Percentiles rank a stretch among this genome's conserved stretches.
Evolutionary conservation across 148 eudicot species (phyloP).

Genomic region (Simmondsia chinensis): DNA sequence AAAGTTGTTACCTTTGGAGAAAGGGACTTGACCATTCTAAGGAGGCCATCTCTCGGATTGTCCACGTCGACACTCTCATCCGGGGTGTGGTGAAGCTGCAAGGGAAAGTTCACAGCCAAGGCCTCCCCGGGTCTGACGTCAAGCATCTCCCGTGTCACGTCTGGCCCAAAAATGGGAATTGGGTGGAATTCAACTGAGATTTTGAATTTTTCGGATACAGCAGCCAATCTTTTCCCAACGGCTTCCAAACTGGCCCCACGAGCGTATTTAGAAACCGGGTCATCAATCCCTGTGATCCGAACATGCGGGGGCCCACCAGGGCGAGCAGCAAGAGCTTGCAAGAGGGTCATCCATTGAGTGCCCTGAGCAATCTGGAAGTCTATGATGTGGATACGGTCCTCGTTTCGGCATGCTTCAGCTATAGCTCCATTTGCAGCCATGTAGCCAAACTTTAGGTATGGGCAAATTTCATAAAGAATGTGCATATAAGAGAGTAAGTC

Average conservation of each 20-base stretch:
- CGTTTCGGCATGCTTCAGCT: slow-evolving; percentile 76
- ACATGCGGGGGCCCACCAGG: slow-evolving; percentile 78
- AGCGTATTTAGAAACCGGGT: slow-evolving; percentile 60
- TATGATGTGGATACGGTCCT: slow-evolving; percentile 65
- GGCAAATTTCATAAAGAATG: slow-evolving; percentile 78
- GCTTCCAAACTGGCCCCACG: slow-evolving; percentile 63
- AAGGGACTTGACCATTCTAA: slow-evolving; percentile 68
- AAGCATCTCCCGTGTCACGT: slow-evolving; percentile 59
- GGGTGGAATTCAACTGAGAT: slow-evolving; percentile 70
- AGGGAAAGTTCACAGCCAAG: slow-evolving; percentile 77
- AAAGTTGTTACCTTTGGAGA: slow-evolving; percentile 70
- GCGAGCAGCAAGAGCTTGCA: slow-evolving; percentile 80
- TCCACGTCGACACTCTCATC: slow-evolving; percentile 87
- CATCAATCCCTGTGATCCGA: slow-evolving; percentile 85
- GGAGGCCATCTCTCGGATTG: slow-evolving; percentile 71
- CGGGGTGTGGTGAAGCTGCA: slow-evolving; percentile 86
- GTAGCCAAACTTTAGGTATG: slow-evolving; percentile 81
- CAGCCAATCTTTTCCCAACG: slow-evolving; percentile 42
- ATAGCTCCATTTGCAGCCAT: slow-evolving; percentile 95
- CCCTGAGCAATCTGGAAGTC: slow-evolving; percentile 90
- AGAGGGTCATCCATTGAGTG: slow-evolving; percentile 84
- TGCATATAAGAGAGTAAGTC: slow-evolving; percentile 89
- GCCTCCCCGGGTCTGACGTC: slow-evolving; percentile 70
- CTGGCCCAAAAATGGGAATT: slow-evolving; percentile 52
- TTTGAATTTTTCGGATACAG: slow-evolving; percentile 45